A percentile compares a stretch with the other conserved stretches of the same genome.
These are phyloP conservation scores for Mallotus repandus DNA, from an alignment of 441 rosid genomes.

Conservation along the genomic window DNA sequence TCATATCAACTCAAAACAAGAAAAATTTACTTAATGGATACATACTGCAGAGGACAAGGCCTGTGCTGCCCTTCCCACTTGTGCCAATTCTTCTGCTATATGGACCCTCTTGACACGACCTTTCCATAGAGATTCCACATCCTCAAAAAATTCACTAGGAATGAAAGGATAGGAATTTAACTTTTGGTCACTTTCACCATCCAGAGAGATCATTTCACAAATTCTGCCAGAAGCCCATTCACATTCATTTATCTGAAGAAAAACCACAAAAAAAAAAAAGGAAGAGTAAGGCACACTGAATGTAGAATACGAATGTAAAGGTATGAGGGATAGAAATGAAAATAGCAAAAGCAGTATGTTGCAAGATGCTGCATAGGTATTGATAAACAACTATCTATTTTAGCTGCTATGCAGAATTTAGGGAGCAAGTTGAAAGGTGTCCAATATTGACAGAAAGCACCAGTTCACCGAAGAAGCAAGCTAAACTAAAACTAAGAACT, in stretches of 20 bases:
- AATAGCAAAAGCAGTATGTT: background rate
- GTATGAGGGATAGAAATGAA: background rate
- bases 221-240: conserved; percentile 68
- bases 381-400: background rate
- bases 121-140: conserved; percentile 90
- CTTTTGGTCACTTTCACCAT: conserved; percentile 65
- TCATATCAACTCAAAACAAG: background rate
- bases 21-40: conserved; percentile 15
- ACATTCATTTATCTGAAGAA: conserved; percentile 71
- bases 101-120: conserved; percentile 83
- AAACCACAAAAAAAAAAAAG: background rate
- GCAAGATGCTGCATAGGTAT: background rate
- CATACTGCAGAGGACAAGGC: conserved; percentile 78
- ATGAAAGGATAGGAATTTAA: conserved; percentile 41
- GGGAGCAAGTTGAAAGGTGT: background rate
- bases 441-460: background rate
- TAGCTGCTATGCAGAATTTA: background rate
- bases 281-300: background rate
- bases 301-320: background rate
- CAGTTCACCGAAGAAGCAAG: conserved; percentile 7
- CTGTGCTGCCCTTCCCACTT: conserved; percentile 65
- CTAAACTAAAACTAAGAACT: background rate
- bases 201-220: conserved; percentile 61
- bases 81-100: conserved; percentile 59
- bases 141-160: conserved; percentile 86